These are phyloP conservation scores for Cladobotryum protrusum DNA, from an alignment of 2,329 filamentous ascomycete genomes.

Conservation along the genomic window DNA sequence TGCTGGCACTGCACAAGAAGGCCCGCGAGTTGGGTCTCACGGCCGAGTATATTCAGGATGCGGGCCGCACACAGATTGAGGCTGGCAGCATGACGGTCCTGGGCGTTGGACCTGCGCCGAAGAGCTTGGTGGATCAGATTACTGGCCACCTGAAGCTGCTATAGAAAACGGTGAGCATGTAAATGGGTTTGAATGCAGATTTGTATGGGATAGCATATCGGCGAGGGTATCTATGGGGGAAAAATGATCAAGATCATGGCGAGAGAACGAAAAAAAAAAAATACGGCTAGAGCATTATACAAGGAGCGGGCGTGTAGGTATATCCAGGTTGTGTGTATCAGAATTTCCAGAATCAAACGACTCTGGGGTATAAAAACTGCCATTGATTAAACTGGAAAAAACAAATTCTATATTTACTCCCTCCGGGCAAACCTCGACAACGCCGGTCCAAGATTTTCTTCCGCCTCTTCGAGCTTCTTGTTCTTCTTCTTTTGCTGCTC, in stretches of 20 bases:
- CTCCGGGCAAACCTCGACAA: slow-evolving; percentile 78
- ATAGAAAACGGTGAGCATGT: slow-evolving; percentile 31
- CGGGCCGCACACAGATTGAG: slow-evolving; percentile 95
- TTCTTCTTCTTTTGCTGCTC: slow-evolving; percentile 62
- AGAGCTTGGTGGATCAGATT: slow-evolving; percentile 78
- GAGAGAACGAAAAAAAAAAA: not conserved
- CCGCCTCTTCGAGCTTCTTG: slow-evolving; percentile 55
- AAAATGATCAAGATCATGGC: not conserved
- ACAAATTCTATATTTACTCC: slow-evolving; percentile 33
- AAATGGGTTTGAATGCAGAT: not conserved
- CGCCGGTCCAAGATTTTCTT: slow-evolving; percentile 75
- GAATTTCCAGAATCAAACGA: not conserved
- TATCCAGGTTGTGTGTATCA: no score
- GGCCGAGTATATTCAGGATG: slow-evolving; percentile 86
- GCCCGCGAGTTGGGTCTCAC: slow-evolving; percentile 80
- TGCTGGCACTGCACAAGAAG: slow-evolving; percentile 66
- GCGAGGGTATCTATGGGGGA: not conserved
- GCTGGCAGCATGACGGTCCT: slow-evolving; percentile 88
- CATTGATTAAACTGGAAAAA: slow-evolving; percentile 1
- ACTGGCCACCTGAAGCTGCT: slow-evolving; percentile 81
- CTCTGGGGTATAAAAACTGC: not conserved
- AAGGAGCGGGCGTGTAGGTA: not conserved
- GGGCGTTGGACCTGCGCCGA: slow-evolving; percentile 75
- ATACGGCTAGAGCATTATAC: not conserved
- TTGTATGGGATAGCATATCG: not conserved